A percentile compares a stretch with the other conserved stretches of the same genome.
Evolutionary conservation across 2,329 filamentous ascomycete genomes (phyloP).

Genomic region (Curvularia sp.): DNA sequence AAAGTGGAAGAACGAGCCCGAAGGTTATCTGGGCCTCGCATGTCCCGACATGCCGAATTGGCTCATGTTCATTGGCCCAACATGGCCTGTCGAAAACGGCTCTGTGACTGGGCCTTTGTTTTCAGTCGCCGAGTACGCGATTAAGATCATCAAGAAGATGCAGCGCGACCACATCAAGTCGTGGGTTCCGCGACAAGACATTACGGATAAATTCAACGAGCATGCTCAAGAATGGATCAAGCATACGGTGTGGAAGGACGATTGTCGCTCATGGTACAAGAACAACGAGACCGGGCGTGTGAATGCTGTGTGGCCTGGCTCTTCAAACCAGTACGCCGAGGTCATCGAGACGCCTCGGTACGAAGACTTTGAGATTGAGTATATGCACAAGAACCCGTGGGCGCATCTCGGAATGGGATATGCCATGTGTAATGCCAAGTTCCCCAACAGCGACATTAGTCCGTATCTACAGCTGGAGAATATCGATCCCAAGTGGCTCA

Average conservation of each 20-base stretch:
- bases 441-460: constrained; percentile 42
- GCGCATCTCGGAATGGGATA: constrained; percentile 54
- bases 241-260: constrained; percentile 58
- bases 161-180: constrained; percentile 55
- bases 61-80: constrained; percentile 52
- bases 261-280: constrained; percentile 57
- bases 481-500: constrained; percentile 54
- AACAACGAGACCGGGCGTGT: constrained; percentile 50
- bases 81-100: constrained; percentile 56
- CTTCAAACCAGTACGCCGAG: constrained; percentile 57
- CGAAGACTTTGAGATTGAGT: constrained; percentile 55
- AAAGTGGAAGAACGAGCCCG: constrained; percentile 51
- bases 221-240: constrained; percentile 58
- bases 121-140: constrained; percentile 50
- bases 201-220: constrained; percentile 54
- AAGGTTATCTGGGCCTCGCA: constrained; percentile 53
- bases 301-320: constrained; percentile 59
- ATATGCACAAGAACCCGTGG: constrained; percentile 52
- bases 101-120: constrained; percentile 53
- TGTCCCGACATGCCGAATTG: constrained; percentile 55
- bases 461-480: constrained; percentile 52
- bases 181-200: constrained; percentile 51
- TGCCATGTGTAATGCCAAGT: constrained; percentile 34
- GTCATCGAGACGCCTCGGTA: constrained; percentile 51
- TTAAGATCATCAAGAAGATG: constrained; percentile 56